Base-by-base conservation (phyloP, 495 filamentous ascomycete genomes). In the Neurospora intermedia region DNA sequence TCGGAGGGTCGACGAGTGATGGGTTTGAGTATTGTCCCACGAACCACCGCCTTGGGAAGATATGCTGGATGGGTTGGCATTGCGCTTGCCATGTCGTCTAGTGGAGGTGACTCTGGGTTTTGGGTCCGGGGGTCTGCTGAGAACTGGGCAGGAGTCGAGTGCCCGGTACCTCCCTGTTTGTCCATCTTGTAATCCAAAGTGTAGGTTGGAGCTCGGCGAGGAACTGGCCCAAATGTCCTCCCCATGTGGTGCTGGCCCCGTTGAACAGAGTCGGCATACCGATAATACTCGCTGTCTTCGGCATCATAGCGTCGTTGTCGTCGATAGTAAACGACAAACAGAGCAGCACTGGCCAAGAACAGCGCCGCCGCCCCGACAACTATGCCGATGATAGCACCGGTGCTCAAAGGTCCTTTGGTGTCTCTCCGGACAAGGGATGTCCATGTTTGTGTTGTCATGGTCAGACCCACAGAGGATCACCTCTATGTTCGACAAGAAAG, bases 21-120 rank as follows among this genome's bases (percentile, higher is more conserved):
- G 77, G 73, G 31, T 23, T 71, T 73, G 46, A 76, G 69, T n/a
- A 78, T 71, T 4, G 70, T 69, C 27, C 76, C 79, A 2, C 84
- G 78, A 45, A 83, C 82, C 18, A 81, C 69, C 4, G 80, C 76
- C 11, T 75, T 75, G 2, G 84, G 83, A 23, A 85, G 78, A 72
- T 86, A 86, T n/a, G 84, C 84, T 16, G 83, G 83, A 69, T 85
- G 84, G 6, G 83, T 80, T n/a, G 84, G 84, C 74, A 85, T 80
- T 27, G 79, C 79, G 74, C 71, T 77, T 43, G 74, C 74, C 20
- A 70, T 74, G 59, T 73, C 72, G 73, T 62, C 71, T 41, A 74
- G n/a, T 18, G 76, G 75, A 15, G 75, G 74, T 41, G 42, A 42
- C 40, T 41, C 40, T 38, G 69, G 20, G 43, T 40, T 54, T n/a